Conservation (phyloP, 352 stramenopile species). For the Pythium aquatile region DNA sequence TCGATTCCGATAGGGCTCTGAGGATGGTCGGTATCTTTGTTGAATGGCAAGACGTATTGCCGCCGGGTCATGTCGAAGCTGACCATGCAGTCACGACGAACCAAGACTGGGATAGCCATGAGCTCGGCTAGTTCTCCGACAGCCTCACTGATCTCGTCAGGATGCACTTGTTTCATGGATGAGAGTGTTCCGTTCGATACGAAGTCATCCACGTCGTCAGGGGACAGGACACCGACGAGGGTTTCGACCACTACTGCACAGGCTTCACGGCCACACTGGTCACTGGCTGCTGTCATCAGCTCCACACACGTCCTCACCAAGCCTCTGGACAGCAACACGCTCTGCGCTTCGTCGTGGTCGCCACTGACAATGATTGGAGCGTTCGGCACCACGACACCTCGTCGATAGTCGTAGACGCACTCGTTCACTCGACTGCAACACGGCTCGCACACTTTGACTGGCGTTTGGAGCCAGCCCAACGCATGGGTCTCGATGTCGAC, state of each 20-base stretch:
- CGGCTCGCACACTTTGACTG: slow-evolving; percentile 42
- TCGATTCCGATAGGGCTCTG: slow-evolving; percentile 10
- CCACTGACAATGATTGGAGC: not conserved
- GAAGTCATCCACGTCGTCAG: slow-evolving; percentile 2
- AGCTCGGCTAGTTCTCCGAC: slow-evolving; percentile 17
- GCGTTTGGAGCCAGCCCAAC: slow-evolving; percentile 32
- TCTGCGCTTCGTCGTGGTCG: not conserved
- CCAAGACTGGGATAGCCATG: slow-evolving; percentile 4
- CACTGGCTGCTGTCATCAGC: not conserved
- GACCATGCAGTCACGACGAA: slow-evolving; percentile 2
- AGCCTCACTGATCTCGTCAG: slow-evolving; percentile 9
- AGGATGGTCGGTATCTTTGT: slow-evolving; percentile 10
- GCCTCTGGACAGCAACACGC: not conserved
- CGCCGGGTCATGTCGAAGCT: slow-evolving; percentile 11
- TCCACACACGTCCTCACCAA: slow-evolving; percentile 7
- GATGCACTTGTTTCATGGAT: slow-evolving; percentile 1
- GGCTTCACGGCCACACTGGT: not conserved
- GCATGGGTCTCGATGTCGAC: slow-evolving; percentile 47
- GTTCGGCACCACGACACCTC: not conserved
- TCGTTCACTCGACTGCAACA: slow-evolving; percentile 51
- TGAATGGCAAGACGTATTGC: slow-evolving; percentile 20
- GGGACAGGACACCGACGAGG: slow-evolving; percentile 7
- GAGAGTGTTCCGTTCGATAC: not conserved
- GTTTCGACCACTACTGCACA: slow-evolving; percentile 3
- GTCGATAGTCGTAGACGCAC: slow-evolving; percentile 40